phyloP scores from a whole-genome alignment of 805 yeast species.

The Pichia eremophila region DNA sequence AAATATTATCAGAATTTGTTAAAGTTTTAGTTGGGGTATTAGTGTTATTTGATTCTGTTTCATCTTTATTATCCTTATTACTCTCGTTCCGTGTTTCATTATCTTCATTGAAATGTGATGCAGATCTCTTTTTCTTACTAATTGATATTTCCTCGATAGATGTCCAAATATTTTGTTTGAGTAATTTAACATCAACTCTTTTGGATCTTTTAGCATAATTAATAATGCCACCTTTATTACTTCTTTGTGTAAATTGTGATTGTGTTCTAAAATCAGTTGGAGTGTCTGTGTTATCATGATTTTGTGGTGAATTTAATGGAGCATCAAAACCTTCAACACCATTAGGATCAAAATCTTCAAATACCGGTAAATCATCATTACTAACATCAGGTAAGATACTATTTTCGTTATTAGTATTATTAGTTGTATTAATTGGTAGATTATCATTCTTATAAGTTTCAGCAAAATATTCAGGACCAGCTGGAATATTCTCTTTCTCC shows the following conservation, averaged over 20 bases:
- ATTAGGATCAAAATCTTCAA: slow-evolving; percentile 27
- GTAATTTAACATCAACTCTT: slow-evolving; percentile 36
- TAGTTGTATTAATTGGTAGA: neutral
- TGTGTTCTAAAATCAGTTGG: neutral
- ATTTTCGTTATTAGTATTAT: slow-evolving; percentile 5
- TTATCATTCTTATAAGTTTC: slow-evolving; percentile 29
- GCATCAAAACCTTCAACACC: slow-evolving; percentile 11
- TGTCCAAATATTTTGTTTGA: slow-evolving; percentile 40
- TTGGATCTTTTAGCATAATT: slow-evolving; percentile 39
- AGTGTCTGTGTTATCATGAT: neutral
- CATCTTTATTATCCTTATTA: neutral
- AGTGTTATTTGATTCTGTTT: neutral
- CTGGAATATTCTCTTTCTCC: slow-evolving; percentile 24
- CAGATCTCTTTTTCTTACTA: slow-evolving; percentile 21
- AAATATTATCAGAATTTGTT: neutral
- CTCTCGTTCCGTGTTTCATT: slow-evolving; percentile 7
- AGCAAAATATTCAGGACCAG: slow-evolving; percentile 47
- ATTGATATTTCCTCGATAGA: slow-evolving; percentile 25
- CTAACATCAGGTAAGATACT: slow-evolving; percentile 28
- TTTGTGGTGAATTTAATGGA: slow-evolving; percentile 2
- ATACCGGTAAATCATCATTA: slow-evolving; percentile 13
- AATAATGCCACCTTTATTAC: neutral
- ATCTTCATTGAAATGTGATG: slow-evolving; percentile 20
- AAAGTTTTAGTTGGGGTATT: too few relatives aligned
- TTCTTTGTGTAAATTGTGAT: neutral